Conservation (phyloP, 306 rosid species). For the Neltuma alba region DNA sequence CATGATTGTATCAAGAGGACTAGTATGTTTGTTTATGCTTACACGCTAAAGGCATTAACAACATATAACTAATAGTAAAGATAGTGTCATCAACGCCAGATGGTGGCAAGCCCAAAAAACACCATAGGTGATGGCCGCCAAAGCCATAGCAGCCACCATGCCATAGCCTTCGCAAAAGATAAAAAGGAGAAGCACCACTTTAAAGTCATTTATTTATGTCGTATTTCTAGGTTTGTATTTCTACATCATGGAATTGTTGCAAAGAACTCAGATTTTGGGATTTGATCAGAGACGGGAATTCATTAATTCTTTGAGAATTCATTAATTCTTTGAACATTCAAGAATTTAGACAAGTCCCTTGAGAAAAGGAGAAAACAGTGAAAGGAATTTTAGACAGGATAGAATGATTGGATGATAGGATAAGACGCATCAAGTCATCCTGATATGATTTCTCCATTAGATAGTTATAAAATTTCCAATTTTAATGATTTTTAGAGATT, state of each 20-base stretch:
- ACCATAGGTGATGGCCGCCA: background rate
- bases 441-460: background rate
- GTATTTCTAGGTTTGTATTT: background rate
- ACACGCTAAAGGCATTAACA: background rate
- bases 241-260: background rate
- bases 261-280: background rate
- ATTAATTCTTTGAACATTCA: background rate
- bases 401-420: background rate
- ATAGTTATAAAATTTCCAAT: background rate
- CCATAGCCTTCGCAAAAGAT: background rate
- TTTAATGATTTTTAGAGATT: background rate
- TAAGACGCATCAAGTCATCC: background rate
- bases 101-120: background rate
- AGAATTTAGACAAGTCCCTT: background rate
- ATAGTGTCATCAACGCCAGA: background rate
- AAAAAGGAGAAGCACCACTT: background rate
- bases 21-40: background rate
- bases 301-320: no score
- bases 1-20: background rate
- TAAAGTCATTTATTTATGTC: background rate
- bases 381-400: background rate
- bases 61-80: background rate
- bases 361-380: background rate
- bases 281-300: background rate
- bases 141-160: background rate